Conservation (phyloP, 768 basidiomycete genomes). For the Boletus vinaceobasis region DNA sequence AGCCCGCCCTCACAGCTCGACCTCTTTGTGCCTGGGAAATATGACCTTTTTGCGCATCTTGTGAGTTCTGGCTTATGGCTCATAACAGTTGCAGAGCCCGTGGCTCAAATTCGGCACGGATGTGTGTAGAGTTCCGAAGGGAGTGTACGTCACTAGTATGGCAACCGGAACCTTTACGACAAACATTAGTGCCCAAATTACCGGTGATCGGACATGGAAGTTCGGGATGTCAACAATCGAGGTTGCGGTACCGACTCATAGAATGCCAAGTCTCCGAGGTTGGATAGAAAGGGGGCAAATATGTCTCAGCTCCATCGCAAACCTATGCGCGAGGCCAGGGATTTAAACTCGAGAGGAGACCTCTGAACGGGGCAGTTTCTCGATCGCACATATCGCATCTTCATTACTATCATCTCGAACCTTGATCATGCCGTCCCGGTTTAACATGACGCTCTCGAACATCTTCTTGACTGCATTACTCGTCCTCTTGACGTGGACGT, state of each 20-base stretch:
- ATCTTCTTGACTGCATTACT: neutral
- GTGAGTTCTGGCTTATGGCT: too few species aligned
- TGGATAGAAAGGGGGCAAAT: neutral
- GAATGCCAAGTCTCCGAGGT: neutral
- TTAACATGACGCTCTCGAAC: neutral
- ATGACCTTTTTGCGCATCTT: neutral
- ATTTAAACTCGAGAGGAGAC: conserved; percentile 6
- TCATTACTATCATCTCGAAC: neutral
- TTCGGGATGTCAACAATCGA: neutral
- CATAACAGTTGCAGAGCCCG: neutral
- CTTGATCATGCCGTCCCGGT: neutral
- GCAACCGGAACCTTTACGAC: neutral
- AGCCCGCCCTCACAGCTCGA: neutral
- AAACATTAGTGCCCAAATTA: neutral
- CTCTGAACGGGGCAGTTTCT: neutral
- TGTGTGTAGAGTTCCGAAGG: too few species aligned
- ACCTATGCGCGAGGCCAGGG: conserved; percentile 1
- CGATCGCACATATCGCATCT: neutral
- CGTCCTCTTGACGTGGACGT: conserved; percentile 4
- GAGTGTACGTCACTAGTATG: neutral
- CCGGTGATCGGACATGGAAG: too few species aligned
- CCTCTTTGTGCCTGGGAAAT: neutral
- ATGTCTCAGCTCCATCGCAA: neutral
- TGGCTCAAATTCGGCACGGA: too few species aligned
- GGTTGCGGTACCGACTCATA: neutral